These are phyloP conservation scores for Nannochloropsis granulata DNA, from an alignment of 108 stramenopile genomes.

Conservation along the genomic window DNA sequence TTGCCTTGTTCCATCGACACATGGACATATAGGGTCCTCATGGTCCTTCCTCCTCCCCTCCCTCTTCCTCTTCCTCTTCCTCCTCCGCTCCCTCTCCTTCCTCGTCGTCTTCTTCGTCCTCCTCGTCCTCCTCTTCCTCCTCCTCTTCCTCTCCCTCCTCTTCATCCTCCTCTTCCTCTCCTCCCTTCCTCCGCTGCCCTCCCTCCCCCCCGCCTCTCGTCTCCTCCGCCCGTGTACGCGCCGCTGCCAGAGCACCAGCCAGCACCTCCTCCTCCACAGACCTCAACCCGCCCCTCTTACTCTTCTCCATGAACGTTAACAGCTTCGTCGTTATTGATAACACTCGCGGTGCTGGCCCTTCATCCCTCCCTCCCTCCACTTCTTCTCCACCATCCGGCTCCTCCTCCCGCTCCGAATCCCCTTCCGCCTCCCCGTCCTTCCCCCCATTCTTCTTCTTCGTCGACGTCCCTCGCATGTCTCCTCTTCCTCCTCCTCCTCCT, in stretches of 20 bases:
- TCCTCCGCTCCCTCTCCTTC: too few species aligned
- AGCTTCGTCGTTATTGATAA: not conserved
- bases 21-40: too few species aligned
- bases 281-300: not conserved
- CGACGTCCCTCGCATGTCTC: not conserved
- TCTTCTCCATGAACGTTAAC: not conserved
- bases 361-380: not conserved
- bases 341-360: not conserved
- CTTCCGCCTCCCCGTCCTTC: not conserved
- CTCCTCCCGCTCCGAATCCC: not conserved
- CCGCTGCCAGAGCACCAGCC: not conserved
- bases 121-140: too few species aligned
- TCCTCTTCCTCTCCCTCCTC: too few species aligned
- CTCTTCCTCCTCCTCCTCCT: not conserved
- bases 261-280: not conserved
- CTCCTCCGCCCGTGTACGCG: not conserved
- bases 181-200: too few species aligned
- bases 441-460: not conserved
- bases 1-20: too few species aligned
- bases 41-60: too few species aligned
- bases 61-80: too few species aligned
- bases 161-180: too few species aligned
- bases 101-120: too few species aligned
- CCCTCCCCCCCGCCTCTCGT: not conserved
- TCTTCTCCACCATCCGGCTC: not conserved